Evolutionary conservation across 2,329 filamentous ascomycete genomes (phyloP), one percentile per base, ranked within the genome.

Genomic region (Aureobasidium sp.): DNA sequence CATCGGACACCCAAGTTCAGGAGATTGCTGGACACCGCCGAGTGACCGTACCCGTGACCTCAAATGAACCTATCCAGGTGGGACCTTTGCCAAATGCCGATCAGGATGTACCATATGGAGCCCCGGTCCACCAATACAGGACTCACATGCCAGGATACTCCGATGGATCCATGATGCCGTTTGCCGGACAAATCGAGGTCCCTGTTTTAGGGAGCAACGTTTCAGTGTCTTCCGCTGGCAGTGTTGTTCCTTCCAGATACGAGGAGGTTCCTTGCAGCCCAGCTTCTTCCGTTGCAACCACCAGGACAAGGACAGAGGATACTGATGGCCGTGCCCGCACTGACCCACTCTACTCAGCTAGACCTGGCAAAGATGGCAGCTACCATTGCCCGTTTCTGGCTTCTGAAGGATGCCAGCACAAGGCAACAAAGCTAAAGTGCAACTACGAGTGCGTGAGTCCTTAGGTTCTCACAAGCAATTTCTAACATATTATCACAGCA

Each of bases 361-460:
- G 77, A 49, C 83, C 86, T 10, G 75, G 82, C 44, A 74, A 81
- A 37, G 90, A 96, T 75, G 91, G 91, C 71, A 84, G 95, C 63
- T 97, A 94, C 78, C 91, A 96, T 78, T 97, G 93, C 81, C 93
- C 93, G 5, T 94, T 88, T 81, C 86, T 88, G 73, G 88, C 86
- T 68, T 78, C 81, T 62, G 78, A 83, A 55, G 81, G 86, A 71
- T 97, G 93, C 83, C 89, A 84, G 75, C 93, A 97, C 85, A 89
- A 90, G 78, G 86, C 92, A 42, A 94, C 95, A 72, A 94, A 95
- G 79, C 89, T 97, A 69, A 97, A 97, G 84, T 97, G 93, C 86
- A 96, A 96, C 78, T 97, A 97, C 73, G 92, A 97, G 92, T 96
- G 90, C 78, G 29, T 49, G 53, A 63, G 42, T 45, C 15, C 41